Percentiles rank a stretch among this genome's conserved stretches.
Conservation (phyloP, 1,284 basidiomycete genomes). For the Malassezia nana region DNA sequence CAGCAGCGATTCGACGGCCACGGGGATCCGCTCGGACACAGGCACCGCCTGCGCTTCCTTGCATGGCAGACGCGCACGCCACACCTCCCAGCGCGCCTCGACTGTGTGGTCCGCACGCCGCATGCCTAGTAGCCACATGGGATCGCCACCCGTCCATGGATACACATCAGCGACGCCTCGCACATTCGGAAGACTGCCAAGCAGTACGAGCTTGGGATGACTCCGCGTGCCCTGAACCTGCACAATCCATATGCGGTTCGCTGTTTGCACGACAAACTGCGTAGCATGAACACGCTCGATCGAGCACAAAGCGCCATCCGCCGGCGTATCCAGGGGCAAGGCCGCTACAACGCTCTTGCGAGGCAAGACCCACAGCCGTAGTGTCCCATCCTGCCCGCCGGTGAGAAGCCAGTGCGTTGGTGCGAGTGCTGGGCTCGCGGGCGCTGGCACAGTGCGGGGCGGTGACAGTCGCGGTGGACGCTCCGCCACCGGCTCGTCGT, state of each 20-base stretch:
- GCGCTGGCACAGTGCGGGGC: neutral
- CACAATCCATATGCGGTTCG: slow-evolving; percentile 16
- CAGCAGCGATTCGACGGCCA: slow-evolving; percentile 9
- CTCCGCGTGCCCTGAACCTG: neutral
- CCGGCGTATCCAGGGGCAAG: neutral
- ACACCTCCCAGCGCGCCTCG: slow-evolving; percentile 15
- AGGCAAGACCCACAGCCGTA: slow-evolving; percentile 3
- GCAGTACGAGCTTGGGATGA: neutral
- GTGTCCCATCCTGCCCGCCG: slow-evolving; percentile 4
- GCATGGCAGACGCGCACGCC: slow-evolving; percentile 11
- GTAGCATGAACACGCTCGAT: neutral
- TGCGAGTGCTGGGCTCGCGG: neutral
- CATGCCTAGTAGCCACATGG: slow-evolving; percentile 11
- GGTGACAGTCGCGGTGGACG: neutral
- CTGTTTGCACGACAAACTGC: slow-evolving; percentile 5
- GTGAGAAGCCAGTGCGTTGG: slow-evolving; percentile 7
- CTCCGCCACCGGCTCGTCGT: neutral
- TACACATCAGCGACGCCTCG: slow-evolving; percentile 11
- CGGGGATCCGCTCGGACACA: slow-evolving; percentile 5
- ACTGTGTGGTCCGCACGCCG: slow-evolving; percentile 1
- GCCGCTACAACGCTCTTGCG: neutral
- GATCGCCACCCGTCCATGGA: neutral
- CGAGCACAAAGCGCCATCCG: slow-evolving; percentile 5
- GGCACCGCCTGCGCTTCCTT: neutral
- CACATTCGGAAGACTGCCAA: slow-evolving; percentile 5